Percentiles rank a stretch among this genome's conserved stretches.
Evolutionary conservation across 805 yeast genomes (phyloP).

Genomic region (Yarrowia sp.): DNA sequence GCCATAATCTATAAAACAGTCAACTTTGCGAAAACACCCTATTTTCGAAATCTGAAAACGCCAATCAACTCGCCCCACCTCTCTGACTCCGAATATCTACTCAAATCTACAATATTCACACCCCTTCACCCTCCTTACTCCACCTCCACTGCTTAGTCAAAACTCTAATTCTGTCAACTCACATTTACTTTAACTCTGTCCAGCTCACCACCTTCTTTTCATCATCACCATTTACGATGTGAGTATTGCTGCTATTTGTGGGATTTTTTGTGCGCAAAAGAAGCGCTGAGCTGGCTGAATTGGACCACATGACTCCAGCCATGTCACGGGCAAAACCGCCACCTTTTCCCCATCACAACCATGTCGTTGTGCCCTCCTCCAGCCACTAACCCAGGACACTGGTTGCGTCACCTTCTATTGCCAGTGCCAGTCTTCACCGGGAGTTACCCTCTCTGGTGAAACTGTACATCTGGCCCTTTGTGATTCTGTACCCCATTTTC

Average conservation of each 20-base stretch:
- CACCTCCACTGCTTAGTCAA: not conserved
- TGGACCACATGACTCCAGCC: not conserved
- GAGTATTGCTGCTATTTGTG: not conserved
- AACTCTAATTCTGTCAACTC: not conserved
- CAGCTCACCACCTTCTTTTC: constrained; percentile 16
- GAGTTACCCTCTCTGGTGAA: constrained; percentile 58
- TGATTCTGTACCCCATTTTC: constrained; percentile 67
- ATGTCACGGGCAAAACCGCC: not conserved
- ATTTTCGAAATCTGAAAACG: not conserved
- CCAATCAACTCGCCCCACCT: not conserved
- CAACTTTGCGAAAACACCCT: not conserved
- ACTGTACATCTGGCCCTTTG: constrained; percentile 82
- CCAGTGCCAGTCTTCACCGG: constrained; percentile 67
- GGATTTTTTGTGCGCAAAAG: not conserved
- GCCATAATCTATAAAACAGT: not conserved
- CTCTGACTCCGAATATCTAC: too few relatives aligned
- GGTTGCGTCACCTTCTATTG: constrained; percentile 70
- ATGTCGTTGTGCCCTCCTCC: not conserved
- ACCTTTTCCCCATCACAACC: not conserved
- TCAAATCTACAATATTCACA: not conserved
- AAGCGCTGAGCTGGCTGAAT: not conserved
- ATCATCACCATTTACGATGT: constrained; percentile 16
- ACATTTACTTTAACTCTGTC: constrained; percentile 5
- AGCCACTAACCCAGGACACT: constrained; percentile 32
- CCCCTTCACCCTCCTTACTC: not conserved